Evolutionary conservation across 768 basidiomycete species (phyloP).

Genomic region (Lactifluus piperatus): DNA sequence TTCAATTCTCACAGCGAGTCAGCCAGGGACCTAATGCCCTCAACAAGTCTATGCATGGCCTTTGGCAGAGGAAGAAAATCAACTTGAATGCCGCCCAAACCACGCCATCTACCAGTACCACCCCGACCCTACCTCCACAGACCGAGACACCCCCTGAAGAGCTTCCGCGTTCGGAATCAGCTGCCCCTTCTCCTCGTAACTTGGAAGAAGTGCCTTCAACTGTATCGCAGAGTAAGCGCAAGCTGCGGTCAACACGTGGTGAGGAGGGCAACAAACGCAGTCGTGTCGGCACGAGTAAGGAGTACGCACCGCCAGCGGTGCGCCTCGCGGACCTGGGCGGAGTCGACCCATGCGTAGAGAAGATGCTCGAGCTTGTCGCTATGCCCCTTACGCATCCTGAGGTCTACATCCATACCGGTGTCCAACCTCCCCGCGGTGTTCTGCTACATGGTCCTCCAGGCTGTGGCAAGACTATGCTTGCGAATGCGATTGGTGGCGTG

Average conservation of each 20-base stretch:
- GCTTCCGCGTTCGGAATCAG: conserved; percentile 1
- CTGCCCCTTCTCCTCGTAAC: background rate
- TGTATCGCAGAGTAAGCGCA: conserved; percentile 45
- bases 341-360: conserved; percentile 76
- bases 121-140: conserved; percentile 15
- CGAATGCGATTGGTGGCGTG: conserved; percentile 93
- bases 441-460: conserved; percentile 93
- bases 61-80: conserved; percentile 69
- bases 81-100: conserved; percentile 46
- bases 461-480: conserved; percentile 92
- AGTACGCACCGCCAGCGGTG: conserved; percentile 62
- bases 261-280: conserved; percentile 53
- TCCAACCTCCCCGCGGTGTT: conserved; percentile 87
- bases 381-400: conserved; percentile 95
- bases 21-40: conserved; percentile 68
- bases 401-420: conserved; percentile 88
- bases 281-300: conserved; percentile 38
- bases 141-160: conserved; percentile 6
- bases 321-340: conserved; percentile 85
- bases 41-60: conserved; percentile 71
- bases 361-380: conserved; percentile 92
- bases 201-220: conserved; percentile 21
- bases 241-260: conserved; percentile 44
- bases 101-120: conserved; percentile 22
- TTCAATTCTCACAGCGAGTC: conserved; percentile 23